Evolutionary conservation across 164 flowering plant genomes (phyloP).

Genomic region (Vitis rotundifolia): DNA sequence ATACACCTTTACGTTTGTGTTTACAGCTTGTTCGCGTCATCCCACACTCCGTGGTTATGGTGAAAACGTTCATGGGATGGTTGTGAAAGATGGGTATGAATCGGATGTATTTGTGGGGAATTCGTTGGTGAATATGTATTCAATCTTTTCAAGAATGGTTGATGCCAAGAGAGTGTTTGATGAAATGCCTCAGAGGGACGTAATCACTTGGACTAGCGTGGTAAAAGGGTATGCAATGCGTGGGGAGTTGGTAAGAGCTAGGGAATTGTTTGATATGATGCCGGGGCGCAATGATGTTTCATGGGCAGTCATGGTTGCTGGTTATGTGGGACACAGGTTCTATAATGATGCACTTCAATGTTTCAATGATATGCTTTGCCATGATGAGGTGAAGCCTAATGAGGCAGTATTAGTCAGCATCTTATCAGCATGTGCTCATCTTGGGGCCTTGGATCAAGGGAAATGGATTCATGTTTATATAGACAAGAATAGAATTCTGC

Average conservation of each 20-base stretch:
- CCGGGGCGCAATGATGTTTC: constrained; percentile 4
- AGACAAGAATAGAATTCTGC: constrained; percentile 1
- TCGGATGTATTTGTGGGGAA: too few relatives aligned
- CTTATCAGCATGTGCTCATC: constrained; percentile 8
- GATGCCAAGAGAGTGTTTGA: constrained; percentile 8
- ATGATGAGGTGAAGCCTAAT: constrained; percentile 3
- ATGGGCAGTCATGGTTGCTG: constrained; percentile 8
- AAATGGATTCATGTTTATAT: constrained; percentile 12
- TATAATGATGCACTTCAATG: constrained; percentile 9
- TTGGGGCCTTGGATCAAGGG: constrained; percentile 12
- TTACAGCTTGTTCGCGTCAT: too few relatives aligned
- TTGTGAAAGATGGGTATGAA: too few relatives aligned
- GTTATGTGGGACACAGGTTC: neutral
- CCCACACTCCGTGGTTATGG: too few relatives aligned
- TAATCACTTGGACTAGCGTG: constrained; percentile 10
- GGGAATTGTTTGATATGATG: constrained; percentile 5
- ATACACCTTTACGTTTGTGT: too few relatives aligned
- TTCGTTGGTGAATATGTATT: too few relatives aligned
- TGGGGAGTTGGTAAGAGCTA: neutral
- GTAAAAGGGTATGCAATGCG: neutral
- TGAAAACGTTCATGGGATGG: too few relatives aligned
- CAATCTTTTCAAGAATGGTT: neutral
- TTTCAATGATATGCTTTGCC: constrained; percentile 4
- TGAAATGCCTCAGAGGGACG: constrained; percentile 6
- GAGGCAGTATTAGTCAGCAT: constrained; percentile 7